Evolutionary conservation across 75 land plant species (phyloP).

Genomic region (Picea glauca): DNA sequence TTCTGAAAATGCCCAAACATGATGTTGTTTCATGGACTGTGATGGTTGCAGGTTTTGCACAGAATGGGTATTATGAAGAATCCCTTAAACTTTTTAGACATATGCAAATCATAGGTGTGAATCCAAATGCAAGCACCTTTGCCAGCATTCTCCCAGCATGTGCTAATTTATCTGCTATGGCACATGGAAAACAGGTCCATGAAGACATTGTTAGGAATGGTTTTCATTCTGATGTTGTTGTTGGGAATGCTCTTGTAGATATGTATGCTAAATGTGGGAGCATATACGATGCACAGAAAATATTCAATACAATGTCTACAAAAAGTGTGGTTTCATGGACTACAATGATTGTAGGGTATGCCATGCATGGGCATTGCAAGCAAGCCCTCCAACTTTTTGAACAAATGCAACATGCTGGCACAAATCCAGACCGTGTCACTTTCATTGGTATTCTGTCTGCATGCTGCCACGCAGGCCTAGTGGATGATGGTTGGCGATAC

Average conservation of each 20-base stretch:
- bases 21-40: slow-evolving; percentile 21
- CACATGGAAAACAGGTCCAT: slow-evolving; percentile 43
- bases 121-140: slow-evolving; percentile 16
- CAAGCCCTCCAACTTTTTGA: slow-evolving; percentile 34
- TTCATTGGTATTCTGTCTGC: slow-evolving; percentile 48
- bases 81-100: slow-evolving; percentile 32
- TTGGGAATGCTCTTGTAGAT: slow-evolving; percentile 20
- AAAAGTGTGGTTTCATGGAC: slow-evolving; percentile 41
- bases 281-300: slow-evolving; percentile 25
- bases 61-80: slow-evolving; percentile 29
- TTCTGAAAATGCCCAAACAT: slow-evolving; percentile 17
- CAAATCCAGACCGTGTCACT: slow-evolving; percentile 38
- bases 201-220: slow-evolving; percentile 27
- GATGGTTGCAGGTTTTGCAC: slow-evolving; percentile 34
- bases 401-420: slow-evolving; percentile 30
- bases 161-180: slow-evolving; percentile 25
- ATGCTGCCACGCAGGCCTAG: slow-evolving; percentile 55
- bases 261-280: slow-evolving; percentile 52
- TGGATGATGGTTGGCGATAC: slow-evolving; percentile 29
- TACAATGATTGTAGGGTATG: slow-evolving; percentile 49
- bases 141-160: slow-evolving; percentile 25
- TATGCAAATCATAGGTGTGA: slow-evolving; percentile 19
- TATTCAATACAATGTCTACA: slow-evolving; percentile 19
- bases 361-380: slow-evolving; percentile 41
- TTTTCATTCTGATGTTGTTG: background rate